Evolutionary conservation across 352 stramenopile species (phyloP), one percentile per base, ranked within the genome.

Genomic region (Globisporangium alternatum): DNA sequence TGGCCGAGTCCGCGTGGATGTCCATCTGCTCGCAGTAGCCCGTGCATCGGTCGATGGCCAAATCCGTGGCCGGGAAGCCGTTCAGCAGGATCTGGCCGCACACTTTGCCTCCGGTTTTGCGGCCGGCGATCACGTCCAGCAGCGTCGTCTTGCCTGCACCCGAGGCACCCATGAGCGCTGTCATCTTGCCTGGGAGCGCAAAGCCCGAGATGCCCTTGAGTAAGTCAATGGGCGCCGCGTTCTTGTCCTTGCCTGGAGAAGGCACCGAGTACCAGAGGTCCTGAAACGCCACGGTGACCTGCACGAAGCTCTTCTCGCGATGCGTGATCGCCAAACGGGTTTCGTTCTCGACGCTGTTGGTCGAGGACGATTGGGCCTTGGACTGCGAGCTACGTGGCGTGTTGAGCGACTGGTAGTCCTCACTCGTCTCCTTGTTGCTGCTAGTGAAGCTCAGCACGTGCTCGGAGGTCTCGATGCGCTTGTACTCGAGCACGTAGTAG

Each of bases 41-140:
- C 8, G 64, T 68, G 13, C 17, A 63, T 4, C 60, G 58, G 19
- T 51, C 59, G 47, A 69, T 72, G 9, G 63, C 41, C 28, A 72
- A 33, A 22, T 72, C 54, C 6, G 39, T 70, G 12, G 52, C 69
- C 3, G 62, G 43, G 63, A 86, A 80, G 48, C 91, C 90, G 71
- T 97, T 97, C 15, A 97, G 48, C 10, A 73, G 65, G 62, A 97
- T 80, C 12, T 92, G 60, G 25, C 89, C 90, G 31, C 62, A 69
- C 48, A 96, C 77, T 15, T 37, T 72, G 21, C 91, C 91, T 13
- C 76, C 77, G 22, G 74, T 89, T 69, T 98, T 98, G 51, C 91
- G 74, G 25, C 93, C 69, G 0, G 91, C 86, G 47, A 98, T 88
- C 3, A 97, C 90, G 76, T 98, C 89, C 62, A 96, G 84, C 9